These are phyloP conservation scores for Zygotorulaspora mrakii DNA, from an alignment of 1,139 yeast species.

Conservation along the genomic window DNA sequence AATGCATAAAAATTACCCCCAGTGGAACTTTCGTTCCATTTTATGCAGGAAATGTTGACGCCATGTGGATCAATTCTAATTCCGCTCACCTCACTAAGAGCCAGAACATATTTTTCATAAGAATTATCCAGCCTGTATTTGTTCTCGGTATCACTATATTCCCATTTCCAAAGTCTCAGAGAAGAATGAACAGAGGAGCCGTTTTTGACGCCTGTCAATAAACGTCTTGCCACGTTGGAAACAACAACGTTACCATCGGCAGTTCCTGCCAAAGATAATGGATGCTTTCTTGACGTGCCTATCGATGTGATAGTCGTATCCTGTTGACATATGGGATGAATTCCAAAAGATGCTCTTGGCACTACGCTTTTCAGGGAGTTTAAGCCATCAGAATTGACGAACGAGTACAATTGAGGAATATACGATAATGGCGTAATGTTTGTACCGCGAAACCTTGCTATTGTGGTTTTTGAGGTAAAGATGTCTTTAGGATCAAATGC, in stretches of 20 bases:
- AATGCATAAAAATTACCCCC: conserved; percentile 61
- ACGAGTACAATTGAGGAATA: conserved; percentile 40
- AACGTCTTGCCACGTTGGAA: conserved; percentile 43
- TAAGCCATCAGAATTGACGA: conserved; percentile 43
- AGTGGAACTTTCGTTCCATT: conserved; percentile 56
- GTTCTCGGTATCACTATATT: conserved; percentile 37
- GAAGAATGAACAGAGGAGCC: conserved; percentile 34
- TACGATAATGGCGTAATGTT: conserved; percentile 38
- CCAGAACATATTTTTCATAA: conserved; percentile 30
- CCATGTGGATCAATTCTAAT: conserved; percentile 50
- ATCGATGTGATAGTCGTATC: conserved; percentile 42
- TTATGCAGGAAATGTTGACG: conserved; percentile 49
- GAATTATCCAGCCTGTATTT: conserved; percentile 41
- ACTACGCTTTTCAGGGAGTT: conserved; percentile 39
- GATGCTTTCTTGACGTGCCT: conserved; percentile 50
- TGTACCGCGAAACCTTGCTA: conserved; percentile 39
- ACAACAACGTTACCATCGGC: conserved; percentile 55
- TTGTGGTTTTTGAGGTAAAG: conserved; percentile 37
- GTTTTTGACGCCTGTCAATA: conserved; percentile 42
- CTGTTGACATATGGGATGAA: conserved; percentile 39
- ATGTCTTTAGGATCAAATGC: conserved; percentile 44
- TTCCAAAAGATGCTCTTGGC: conserved; percentile 39
- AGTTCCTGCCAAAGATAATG: conserved; percentile 58
- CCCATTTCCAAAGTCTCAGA: conserved; percentile 40
- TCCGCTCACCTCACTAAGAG: conserved; percentile 29